Base-by-base conservation (phyloP, 2,329 filamentous ascomycete genomes). In the Diaporthe destruens region DNA sequence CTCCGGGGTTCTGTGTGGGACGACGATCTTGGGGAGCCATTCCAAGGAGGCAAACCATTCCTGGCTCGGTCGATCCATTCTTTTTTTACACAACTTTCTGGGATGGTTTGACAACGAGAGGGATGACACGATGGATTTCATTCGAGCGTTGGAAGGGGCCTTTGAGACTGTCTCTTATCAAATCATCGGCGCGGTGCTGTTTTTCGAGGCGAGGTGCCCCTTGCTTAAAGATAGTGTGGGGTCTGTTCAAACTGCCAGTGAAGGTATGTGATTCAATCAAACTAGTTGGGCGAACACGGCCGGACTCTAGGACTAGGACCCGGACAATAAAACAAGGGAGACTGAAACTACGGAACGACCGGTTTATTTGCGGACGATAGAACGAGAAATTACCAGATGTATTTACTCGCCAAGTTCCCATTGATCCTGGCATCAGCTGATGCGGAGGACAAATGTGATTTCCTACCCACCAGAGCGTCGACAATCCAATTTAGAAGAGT, bases 141-240 rank as follows among this genome's bases (percentile, higher is more conserved):
- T 54, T 32, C 47, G 29, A 42, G 63, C 63, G 9, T 42, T 67
- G n/a, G 47, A 67, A 42, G 32, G 7, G 32, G 34, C 47, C 5
- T 54, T 67, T 29, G 63, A 54, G 63, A 67, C n/a, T 67, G 32
- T 67, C 39, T 39, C 47, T 53, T 67, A 34, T 36, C 47, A 53
- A 54, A 32, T 67, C 20, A 54, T 54, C 16, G 63, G 63, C 25
- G 32, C 59, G 9, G 59, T 67, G 29, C 20, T 53, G 7, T 54
- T 53, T 6, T 67, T 54, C 8, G 47, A 54, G 47, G 47, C 47
- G 36, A 67, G 63, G 16, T 23, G n/a, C 18, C 63, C 63, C n/a
- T 25, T 23, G 34, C 20, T 34, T 7, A 36, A 53, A 14, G 20
- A 32, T 18, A 39, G 53, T n/a, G 20, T 18, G 16, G 53, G 20